These are phyloP conservation scores for Aspergillus amoenus DNA, from an alignment of 2,329 filamentous ascomycete genomes.

Conservation along the genomic window DNA sequence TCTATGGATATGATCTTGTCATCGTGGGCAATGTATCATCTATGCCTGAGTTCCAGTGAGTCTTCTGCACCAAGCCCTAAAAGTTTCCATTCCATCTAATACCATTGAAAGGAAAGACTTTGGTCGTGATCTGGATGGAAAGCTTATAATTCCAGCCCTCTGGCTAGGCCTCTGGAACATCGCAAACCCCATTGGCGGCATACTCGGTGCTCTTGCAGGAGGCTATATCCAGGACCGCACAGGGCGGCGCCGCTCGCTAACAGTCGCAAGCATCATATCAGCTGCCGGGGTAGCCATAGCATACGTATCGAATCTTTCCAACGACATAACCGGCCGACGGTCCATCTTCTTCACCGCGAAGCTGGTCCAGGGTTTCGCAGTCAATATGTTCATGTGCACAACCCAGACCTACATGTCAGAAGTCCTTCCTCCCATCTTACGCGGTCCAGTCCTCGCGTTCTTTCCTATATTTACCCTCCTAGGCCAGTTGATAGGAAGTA, in stretches of 20 bases:
- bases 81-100: not conserved
- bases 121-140: slow-evolving; percentile 29
- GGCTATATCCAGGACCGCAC: slow-evolving; percentile 44
- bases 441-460: slow-evolving; percentile 50
- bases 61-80: not conserved
- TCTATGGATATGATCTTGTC: slow-evolving; percentile 34
- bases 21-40: slow-evolving; percentile 31
- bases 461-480: slow-evolving; percentile 52
- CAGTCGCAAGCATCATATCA: slow-evolving; percentile 38
- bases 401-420: slow-evolving; percentile 53
- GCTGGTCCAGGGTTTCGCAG: slow-evolving; percentile 46
- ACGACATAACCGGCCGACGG: slow-evolving; percentile 29
- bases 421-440: slow-evolving; percentile 47
- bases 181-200: slow-evolving; percentile 38
- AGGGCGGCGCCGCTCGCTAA: slow-evolving; percentile 40
- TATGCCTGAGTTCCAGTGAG: slow-evolving; percentile 23
- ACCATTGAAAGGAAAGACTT: slow-evolving; percentile 27
- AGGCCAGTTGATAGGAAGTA: slow-evolving; percentile 49
- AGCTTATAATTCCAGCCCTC: slow-evolving; percentile 42
- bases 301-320: slow-evolving; percentile 33
- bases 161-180: slow-evolving; percentile 50
- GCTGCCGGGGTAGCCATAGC: slow-evolving; percentile 39
- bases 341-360: slow-evolving; percentile 48
- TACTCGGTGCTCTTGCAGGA: slow-evolving; percentile 39
- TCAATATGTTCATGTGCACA: slow-evolving; percentile 47